These are phyloP conservation scores for Penicillium lividum DNA, from an alignment of 495 filamentous ascomycete species.

Conservation along the genomic window DNA sequence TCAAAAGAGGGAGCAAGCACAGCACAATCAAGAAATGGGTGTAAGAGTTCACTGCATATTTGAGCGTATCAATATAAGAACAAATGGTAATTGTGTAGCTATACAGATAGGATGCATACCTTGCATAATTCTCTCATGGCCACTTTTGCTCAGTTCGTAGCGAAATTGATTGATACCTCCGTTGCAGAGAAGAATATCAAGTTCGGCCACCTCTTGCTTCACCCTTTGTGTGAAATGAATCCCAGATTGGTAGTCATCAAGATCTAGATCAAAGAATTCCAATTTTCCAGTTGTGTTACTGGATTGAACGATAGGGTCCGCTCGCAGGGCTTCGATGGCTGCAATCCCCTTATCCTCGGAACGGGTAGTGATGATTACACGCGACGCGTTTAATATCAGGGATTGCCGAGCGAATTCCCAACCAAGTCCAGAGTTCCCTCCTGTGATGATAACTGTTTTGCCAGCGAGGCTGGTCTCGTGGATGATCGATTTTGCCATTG, in stretches of 20 bases:
- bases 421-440: slow-evolving; percentile 54
- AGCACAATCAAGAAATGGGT: slow-evolving; percentile 33
- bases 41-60: slow-evolving; percentile 29
- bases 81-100: too few relatives aligned
- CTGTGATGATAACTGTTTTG: slow-evolving; percentile 55
- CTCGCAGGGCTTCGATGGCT: slow-evolving; percentile 21
- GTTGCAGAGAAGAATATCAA: slow-evolving; percentile 27
- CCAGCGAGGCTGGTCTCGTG: slow-evolving; percentile 5
- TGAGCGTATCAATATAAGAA: too few relatives aligned
- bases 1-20: slow-evolving; percentile 25
- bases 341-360: slow-evolving; percentile 21
- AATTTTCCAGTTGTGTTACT: slow-evolving; percentile 11
- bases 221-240: slow-evolving; percentile 14
- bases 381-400: slow-evolving; percentile 16
- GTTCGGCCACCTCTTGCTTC: slow-evolving; percentile 11
- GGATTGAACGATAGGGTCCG: slow-evolving; percentile 7
- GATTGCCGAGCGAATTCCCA: slow-evolving; percentile 47
- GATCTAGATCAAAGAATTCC: slow-evolving; percentile 20
- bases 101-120: background rate
- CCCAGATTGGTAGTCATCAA: slow-evolving; percentile 24
- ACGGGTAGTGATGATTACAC: slow-evolving; percentile 31
- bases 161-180: slow-evolving; percentile 15
- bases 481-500: background rate
- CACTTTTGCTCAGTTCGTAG: slow-evolving; percentile 21
- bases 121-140: slow-evolving; percentile 30